Evolutionary conservation across 257 asterid genomes (phyloP).

Genomic region (Linderniella brevidens): DNA sequence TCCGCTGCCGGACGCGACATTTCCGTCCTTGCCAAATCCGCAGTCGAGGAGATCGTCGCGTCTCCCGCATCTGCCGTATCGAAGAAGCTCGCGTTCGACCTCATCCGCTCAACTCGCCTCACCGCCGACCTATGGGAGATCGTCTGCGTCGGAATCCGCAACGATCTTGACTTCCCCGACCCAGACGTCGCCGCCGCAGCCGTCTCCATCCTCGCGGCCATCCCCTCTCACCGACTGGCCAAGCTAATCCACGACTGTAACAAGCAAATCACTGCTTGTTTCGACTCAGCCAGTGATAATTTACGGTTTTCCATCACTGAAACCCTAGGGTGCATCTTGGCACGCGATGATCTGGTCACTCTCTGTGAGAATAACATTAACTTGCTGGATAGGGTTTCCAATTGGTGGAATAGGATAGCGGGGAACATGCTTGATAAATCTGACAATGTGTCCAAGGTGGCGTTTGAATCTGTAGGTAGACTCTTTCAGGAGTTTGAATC

Average conservation of each 20-base stretch:
- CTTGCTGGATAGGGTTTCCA: slow-evolving; percentile 77
- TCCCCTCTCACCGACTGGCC: slow-evolving; percentile 73
- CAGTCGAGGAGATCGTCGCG: slow-evolving; percentile 92
- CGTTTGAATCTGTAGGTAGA: slow-evolving; percentile 75
- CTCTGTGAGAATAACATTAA: slow-evolving; percentile 74
- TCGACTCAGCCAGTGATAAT: slow-evolving; percentile 69
- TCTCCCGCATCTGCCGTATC: slow-evolving; percentile 93
- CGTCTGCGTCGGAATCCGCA: slow-evolving; percentile 62
- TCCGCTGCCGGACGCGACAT: slow-evolving; percentile 91
- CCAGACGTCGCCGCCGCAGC: slow-evolving; percentile 95
- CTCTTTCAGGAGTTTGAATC: slow-evolving; percentile 87
- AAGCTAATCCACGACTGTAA: slow-evolving; percentile 66
- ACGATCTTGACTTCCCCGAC: slow-evolving; percentile 86
- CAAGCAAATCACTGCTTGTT: slow-evolving; percentile 67
- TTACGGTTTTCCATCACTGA: slow-evolving; percentile 82
- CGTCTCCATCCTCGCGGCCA: slow-evolving; percentile 76
- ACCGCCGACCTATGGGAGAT: slow-evolving; percentile 83
- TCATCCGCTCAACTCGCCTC: slow-evolving; percentile 80
- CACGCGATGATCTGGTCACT: slow-evolving; percentile 86
- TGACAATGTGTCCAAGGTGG: slow-evolving; percentile 73
- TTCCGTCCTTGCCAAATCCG: slow-evolving; percentile 78
- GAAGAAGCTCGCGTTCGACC: slow-evolving; percentile 80
- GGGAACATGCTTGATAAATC: slow-evolving; percentile 79
- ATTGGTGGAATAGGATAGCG: slow-evolving; percentile 84
- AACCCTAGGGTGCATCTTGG: slow-evolving; percentile 79